A percentile compares a stretch with the other conserved stretches of the same genome.
Conservation (phyloP, 2,329 filamentous ascomycete species). For the Venturia oleaginea region DNA sequence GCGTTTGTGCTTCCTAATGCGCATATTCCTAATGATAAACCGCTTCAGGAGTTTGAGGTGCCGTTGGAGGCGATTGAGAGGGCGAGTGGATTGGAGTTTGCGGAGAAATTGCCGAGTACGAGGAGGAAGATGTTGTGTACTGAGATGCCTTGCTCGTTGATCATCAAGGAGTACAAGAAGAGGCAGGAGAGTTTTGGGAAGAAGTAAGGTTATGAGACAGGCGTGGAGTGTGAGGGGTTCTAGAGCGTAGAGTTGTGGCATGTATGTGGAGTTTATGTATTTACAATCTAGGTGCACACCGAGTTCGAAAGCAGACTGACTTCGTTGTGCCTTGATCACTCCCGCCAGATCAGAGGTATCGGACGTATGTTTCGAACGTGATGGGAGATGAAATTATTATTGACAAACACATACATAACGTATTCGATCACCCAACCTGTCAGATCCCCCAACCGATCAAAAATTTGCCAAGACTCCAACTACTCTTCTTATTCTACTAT, state of each 20-base stretch:
- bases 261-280: neutral
- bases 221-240: neutral
- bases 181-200: constrained; percentile 39
- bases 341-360: too few relatives aligned
- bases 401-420: too few relatives aligned
- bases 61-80: constrained; percentile 87
- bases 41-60: constrained; percentile 85
- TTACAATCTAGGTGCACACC: too few relatives aligned
- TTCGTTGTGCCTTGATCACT: too few relatives aligned
- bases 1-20: constrained; percentile 96
- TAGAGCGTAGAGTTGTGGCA: neutral
- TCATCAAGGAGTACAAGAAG: constrained; percentile 70
- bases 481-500: too few relatives aligned
- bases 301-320: too few relatives aligned
- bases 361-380: too few relatives aligned
- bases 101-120: constrained; percentile 62
- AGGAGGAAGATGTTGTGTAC: constrained; percentile 73
- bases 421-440: too few relatives aligned
- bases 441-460: too few relatives aligned
- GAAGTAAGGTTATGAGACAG: neutral
- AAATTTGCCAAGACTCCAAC: too few relatives aligned
- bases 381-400: too few relatives aligned
- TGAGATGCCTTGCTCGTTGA: constrained; percentile 73
- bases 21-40: constrained; percentile 76
- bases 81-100: constrained; percentile 87